Conservation (phyloP, 2,329 filamentous ascomycete genomes). For the Beauveria sp. region DNA sequence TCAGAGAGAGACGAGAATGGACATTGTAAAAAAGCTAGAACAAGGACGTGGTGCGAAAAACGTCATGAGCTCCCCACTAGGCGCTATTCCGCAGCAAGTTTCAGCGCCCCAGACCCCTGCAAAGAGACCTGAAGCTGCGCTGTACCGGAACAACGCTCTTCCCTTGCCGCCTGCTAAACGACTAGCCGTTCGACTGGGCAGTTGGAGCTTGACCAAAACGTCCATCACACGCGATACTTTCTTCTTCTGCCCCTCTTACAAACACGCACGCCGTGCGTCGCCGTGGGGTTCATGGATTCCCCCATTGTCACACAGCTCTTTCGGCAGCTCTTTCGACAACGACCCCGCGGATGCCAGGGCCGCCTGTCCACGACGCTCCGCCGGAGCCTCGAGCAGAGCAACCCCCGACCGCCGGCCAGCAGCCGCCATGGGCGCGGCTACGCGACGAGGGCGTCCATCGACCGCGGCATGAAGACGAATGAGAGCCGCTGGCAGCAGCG, state of each 20-base stretch:
- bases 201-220: no score
- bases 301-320: slow-evolving; percentile 71
- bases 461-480: slow-evolving; percentile 38
- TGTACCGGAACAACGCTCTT: slow-evolving; percentile 5
- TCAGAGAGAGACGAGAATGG: neutral
- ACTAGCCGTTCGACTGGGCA: no score
- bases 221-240: neutral
- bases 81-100: neutral
- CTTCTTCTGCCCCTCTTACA: neutral
- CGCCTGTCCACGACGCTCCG: slow-evolving; percentile 14
- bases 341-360: slow-evolving; percentile 27
- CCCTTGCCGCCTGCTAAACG: neutral
- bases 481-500: slow-evolving; percentile 84
- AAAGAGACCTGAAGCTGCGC: neutral
- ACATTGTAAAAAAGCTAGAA: neutral
- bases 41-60: neutral
- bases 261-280: neutral
- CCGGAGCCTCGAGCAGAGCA: slow-evolving; percentile 16
- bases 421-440: slow-evolving; percentile 15
- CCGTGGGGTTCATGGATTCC: slow-evolving; percentile 61
- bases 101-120: neutral
- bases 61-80: neutral
- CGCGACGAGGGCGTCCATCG: slow-evolving; percentile 21
- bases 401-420: neutral
- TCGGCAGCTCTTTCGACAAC: slow-evolving; percentile 73